Conservation (phyloP, 192 early-diverging fungal genomes). For the Linnemannia schmuckeri region DNA sequence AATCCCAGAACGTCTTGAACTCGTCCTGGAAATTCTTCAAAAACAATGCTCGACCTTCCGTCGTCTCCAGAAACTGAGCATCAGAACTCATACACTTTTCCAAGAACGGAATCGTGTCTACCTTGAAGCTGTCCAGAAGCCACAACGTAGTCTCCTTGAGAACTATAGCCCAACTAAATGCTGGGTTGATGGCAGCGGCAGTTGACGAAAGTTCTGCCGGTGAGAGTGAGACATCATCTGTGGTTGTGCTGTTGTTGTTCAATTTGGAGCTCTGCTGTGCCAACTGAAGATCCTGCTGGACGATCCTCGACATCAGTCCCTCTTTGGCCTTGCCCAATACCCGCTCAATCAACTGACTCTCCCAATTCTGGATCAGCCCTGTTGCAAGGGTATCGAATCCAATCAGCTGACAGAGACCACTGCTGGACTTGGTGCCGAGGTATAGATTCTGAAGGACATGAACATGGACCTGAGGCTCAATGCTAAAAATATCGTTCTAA, state of each 20-base stretch:
- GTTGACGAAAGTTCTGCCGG: not conserved
- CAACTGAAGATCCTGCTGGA: constrained; percentile 4
- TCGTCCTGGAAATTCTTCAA: constrained; percentile 49
- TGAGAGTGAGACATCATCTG: not conserved
- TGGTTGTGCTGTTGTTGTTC: not conserved
- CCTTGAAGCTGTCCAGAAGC: constrained; percentile 46
- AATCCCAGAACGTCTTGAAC: constrained; percentile 57
- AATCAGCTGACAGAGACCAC: constrained; percentile 32
- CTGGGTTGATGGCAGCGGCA: not conserved
- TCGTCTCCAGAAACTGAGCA: constrained; percentile 41
- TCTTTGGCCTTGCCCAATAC: constrained; percentile 23
- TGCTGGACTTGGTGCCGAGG: constrained; percentile 16
- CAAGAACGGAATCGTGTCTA: constrained; percentile 54
- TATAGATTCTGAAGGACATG: constrained; percentile 47
- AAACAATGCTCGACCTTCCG: constrained; percentile 38
- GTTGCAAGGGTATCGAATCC: constrained; percentile 39
- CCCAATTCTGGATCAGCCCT: constrained; percentile 50
- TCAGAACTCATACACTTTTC: constrained; percentile 59
- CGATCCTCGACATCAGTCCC: constrained; percentile 26
- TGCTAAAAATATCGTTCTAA: constrained; percentile 40
- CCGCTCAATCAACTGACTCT: constrained; percentile 25
- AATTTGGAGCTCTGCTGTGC: not conserved
- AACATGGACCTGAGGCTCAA: constrained; percentile 42
- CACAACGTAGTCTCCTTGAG: constrained; percentile 47
- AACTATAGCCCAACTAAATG: constrained; percentile 11